A percentile compares a stretch with the other conserved stretches of the same genome.
These are phyloP conservation scores for Dictyophora rubrovolvata DNA, from an alignment of 768 basidiomycete genomes.

Conservation along the genomic window DNA sequence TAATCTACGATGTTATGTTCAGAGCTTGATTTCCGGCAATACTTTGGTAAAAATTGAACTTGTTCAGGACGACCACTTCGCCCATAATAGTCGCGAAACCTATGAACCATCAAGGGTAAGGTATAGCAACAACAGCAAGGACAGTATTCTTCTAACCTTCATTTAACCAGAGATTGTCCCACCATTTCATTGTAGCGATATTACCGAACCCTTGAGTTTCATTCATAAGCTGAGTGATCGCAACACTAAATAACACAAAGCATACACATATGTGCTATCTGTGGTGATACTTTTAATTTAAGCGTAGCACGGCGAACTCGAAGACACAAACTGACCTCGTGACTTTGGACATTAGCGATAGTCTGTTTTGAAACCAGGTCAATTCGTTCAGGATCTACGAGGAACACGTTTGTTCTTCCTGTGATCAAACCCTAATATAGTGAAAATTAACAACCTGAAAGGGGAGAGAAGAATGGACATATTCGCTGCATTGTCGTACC, in stretches of 20 bases:
- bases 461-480: neutral
- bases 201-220: conserved; percentile 61
- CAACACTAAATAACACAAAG: neutral
- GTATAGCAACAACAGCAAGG: neutral
- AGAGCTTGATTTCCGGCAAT: conserved; percentile 1
- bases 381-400: conserved; percentile 64
- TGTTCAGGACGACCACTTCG: conserved; percentile 73
- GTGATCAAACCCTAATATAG: conserved; percentile 69
- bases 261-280: conserved; percentile 13
- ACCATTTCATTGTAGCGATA: conserved; percentile 91
- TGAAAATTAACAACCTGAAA: neutral
- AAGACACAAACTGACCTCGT: conserved; percentile 58
- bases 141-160: conserved; percentile 37
- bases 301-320: neutral
- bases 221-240: neutral
- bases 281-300: neutral
- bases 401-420: conserved; percentile 72
- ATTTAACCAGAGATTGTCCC: conserved; percentile 70
- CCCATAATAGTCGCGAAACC: conserved; percentile 50
- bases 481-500: conserved; percentile 23
- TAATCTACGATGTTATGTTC: conserved; percentile 30
- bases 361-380: conserved; percentile 67
- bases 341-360: conserved; percentile 66
- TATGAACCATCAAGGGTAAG: neutral
- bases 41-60: conserved; percentile 16